Conservation (phyloP, 495 filamentous ascomycete species). For the Friedmanniomyces endolithicus region DNA sequence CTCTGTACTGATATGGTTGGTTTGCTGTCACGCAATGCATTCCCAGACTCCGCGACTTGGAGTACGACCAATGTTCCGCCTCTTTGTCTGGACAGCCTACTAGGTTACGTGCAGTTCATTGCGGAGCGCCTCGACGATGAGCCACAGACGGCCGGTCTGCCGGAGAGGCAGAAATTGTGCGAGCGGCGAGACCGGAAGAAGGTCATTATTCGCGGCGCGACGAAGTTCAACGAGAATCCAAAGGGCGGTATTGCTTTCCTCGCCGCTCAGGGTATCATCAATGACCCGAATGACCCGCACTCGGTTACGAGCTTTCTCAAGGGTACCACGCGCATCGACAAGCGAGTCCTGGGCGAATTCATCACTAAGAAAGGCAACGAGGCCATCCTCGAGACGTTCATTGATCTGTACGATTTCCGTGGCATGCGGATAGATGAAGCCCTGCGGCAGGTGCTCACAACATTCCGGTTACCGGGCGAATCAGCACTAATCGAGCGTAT, state of each 20-base stretch:
- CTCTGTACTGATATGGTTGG: constrained; percentile 93
- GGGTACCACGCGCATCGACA: constrained; percentile 75
- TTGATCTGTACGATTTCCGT: constrained; percentile 73
- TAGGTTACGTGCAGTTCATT: constrained; percentile 83
- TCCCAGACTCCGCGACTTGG: constrained; percentile 97
- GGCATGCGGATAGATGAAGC: constrained; percentile 84
- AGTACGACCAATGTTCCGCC: constrained; percentile 97
- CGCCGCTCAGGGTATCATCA: constrained; percentile 69
- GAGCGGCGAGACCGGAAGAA: constrained; percentile 68
- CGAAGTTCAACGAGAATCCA: constrained; percentile 90
- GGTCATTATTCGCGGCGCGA: constrained; percentile 72
- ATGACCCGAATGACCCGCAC: constrained; percentile 55
- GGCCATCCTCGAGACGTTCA: constrained; percentile 64
- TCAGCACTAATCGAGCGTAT: constrained; percentile 88
- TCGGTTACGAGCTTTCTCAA: constrained; percentile 71
- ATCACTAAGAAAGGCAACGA: constrained; percentile 83
- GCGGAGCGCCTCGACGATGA: constrained; percentile 71
- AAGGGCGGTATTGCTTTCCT: constrained; percentile 83
- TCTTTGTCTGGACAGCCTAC: constrained; percentile 78
- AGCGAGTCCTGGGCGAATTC: constrained; percentile 82
- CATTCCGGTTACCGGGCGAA: constrained; percentile 93
- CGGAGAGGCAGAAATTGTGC: constrained; percentile 48
- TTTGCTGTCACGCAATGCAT: constrained; percentile 80
- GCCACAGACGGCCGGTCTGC: constrained; percentile 52
- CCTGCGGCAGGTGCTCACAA: constrained; percentile 69